Evolutionary conservation across 495 filamentous ascomycete genomes (phyloP).

Genomic region (Penicillium herquei): DNA sequence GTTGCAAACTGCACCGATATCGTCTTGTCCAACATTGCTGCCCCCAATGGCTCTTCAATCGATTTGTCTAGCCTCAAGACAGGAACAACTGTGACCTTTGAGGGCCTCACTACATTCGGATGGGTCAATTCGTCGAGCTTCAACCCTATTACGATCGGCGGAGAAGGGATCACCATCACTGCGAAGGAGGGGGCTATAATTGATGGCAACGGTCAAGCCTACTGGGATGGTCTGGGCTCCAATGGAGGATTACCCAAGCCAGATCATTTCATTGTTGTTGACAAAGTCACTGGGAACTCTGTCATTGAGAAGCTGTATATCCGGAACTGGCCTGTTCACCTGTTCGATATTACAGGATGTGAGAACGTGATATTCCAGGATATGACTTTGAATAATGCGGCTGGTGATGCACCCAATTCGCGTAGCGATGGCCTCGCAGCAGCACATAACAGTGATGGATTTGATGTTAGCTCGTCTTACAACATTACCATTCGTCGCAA

Average conservation of each 20-base stretch:
- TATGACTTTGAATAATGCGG: conserved; percentile 61
- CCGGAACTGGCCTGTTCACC: conserved; percentile 62
- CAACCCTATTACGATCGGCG: conserved; percentile 37
- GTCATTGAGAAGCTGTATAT: conserved; percentile 47
- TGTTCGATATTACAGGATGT: conserved; percentile 52
- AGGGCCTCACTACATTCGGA: conserved; percentile 52
- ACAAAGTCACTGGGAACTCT: conserved; percentile 35
- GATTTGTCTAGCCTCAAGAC: conserved; percentile 46
- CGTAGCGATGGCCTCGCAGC: conserved; percentile 36
- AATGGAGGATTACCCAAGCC: conserved; percentile 50
- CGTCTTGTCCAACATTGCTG: conserved; percentile 27
- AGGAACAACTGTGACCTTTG: conserved; percentile 49
- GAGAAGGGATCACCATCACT: conserved; percentile 44
- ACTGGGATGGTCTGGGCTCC: conserved; percentile 53
- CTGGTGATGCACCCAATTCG: conserved; percentile 38
- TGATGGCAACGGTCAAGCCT: conserved; percentile 41
- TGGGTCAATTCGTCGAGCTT: conserved; percentile 54
- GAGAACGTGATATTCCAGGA: conserved; percentile 47
- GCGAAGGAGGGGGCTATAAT: conserved; percentile 37
- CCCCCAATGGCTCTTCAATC: conserved; percentile 51
- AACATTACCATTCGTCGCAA: conserved; percentile 46
- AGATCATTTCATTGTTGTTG: conserved; percentile 59
- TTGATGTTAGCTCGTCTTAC: conserved; percentile 58
- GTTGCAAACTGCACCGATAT: not conserved
- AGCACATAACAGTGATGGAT: conserved; percentile 66